Base-by-base conservation (phyloP, 2,329 filamentous ascomycete genomes). In the Neopestalotiopsis sp. region DNA sequence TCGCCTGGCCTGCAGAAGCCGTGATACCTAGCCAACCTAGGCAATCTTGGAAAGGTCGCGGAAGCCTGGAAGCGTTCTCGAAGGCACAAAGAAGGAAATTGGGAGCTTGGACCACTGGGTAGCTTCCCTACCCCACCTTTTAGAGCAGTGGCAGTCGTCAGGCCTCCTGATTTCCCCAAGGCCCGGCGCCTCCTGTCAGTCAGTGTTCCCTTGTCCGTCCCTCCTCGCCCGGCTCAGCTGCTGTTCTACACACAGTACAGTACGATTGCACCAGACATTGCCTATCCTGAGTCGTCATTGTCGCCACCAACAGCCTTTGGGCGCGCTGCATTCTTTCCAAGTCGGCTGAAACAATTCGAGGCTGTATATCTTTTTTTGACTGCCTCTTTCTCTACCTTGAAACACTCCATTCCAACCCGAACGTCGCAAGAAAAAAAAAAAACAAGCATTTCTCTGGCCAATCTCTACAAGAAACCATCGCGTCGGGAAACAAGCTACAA, bases 41-140 rank as follows among this genome's bases (percentile, higher is more conserved):
- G 57, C 57, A 32, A 59, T 59, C 57, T 59, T 30, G 24, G 57
- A 59, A 64, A 49, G 40, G 40, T 45, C 40, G 61, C n/a, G 61
- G 28, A 64, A 64, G 20, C 38, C 13, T 61, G 24, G 65, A 67
- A 67, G 34, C 14, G 24, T 67, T 67, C 65, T 56, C 58, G 65
- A 67, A 67, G 65, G 53, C 56, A 17, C 5, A 14, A 42, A 56
- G 65, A 67, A 67, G 65, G 64, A 40, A 62, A 67, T 53, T 53
- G 45, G 45, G 45, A 53, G 65, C 65, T 56, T 45, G 24, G 65
- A 67, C 65, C 65, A 67, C 17, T 5, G 45, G 45, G 45, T 12
- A 45, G 53, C 20, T 30, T 38, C 24, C 10, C 24, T 57, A 66
- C 53, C 64, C 64, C 45, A 56, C 64, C 64, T 57, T 58, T 66